Percentiles rank a stretch among this genome's conserved stretches.
These are phyloP conservation scores for Dittrichia graveolens DNA, from an alignment of 129 eudicot species.

Conservation along the genomic window DNA sequence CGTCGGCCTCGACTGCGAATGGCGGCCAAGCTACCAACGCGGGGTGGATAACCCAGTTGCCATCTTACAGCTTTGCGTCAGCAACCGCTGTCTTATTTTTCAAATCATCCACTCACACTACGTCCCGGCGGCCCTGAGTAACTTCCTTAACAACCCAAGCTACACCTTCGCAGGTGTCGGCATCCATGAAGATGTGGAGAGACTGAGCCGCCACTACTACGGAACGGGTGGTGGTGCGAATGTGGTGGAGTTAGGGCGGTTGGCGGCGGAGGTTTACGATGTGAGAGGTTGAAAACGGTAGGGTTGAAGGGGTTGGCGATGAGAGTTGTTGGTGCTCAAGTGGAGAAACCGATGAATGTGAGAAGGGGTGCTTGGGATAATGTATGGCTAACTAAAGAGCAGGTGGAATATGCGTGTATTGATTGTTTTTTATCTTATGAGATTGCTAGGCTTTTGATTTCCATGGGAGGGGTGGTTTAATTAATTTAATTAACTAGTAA, in stretches of 20 bases:
- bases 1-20: not conserved
- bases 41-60: not conserved
- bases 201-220: not conserved
- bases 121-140: not conserved
- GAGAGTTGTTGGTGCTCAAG: too few species aligned
- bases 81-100: not conserved
- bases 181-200: not conserved
- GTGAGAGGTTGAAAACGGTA: too few species aligned
- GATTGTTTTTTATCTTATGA: too few species aligned
- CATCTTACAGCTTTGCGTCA: not conserved
- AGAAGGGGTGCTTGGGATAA: too few species aligned
- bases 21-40: not conserved
- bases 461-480: too few species aligned
- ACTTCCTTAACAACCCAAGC: not conserved
- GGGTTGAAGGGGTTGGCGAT: too few species aligned
- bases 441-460: too few species aligned
- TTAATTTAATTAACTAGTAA: too few species aligned
- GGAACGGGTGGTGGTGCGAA: not conserved
- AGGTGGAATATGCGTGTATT: too few species aligned
- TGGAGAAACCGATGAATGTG: too few species aligned
- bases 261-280: not conserved
- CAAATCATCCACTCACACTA: not conserved
- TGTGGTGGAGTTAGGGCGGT: not conserved
- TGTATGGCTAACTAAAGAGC: too few species aligned
- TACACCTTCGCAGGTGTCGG: not conserved